phyloP scores from a whole-genome alignment of 129 eudicot genomes.

The Artemisia argyi region DNA sequence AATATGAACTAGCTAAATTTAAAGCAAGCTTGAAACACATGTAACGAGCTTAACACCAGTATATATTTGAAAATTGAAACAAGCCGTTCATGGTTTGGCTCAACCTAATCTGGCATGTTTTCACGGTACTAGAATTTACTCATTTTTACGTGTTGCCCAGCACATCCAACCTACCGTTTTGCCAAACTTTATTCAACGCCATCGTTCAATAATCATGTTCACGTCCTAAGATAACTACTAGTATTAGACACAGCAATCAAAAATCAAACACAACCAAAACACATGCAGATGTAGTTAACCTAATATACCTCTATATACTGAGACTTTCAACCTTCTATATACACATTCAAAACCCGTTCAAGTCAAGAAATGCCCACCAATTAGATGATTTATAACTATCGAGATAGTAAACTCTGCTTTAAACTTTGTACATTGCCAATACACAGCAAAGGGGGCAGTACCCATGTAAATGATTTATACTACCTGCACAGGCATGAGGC shows the following conservation, averaged over 20 bases:
- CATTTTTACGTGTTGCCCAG: background rate
- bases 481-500: constrained; percentile 4
- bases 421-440: constrained; percentile 36
- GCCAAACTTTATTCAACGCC: background rate
- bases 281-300: background rate
- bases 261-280: background rate
- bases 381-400: constrained; percentile 23
- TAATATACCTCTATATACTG: background rate
- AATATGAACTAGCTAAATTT: no score
- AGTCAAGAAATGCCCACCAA: constrained; percentile 18
- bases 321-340: constrained; percentile 13
- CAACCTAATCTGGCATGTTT: no score
- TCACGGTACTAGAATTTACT: no score
- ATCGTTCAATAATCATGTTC: constrained; percentile 16
- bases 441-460: constrained; percentile 16
- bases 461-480: constrained; percentile 22
- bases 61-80: no score
- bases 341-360: background rate
- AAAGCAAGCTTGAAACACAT: no score
- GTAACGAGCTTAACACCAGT: no score
- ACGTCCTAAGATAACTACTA: background rate
- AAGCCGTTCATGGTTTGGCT: no score
- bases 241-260: background rate
- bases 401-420: constrained; percentile 24
- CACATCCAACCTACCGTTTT: background rate